Conservation (phyloP, 441 rosid genomes). For the Pelargonium australe region DNA sequence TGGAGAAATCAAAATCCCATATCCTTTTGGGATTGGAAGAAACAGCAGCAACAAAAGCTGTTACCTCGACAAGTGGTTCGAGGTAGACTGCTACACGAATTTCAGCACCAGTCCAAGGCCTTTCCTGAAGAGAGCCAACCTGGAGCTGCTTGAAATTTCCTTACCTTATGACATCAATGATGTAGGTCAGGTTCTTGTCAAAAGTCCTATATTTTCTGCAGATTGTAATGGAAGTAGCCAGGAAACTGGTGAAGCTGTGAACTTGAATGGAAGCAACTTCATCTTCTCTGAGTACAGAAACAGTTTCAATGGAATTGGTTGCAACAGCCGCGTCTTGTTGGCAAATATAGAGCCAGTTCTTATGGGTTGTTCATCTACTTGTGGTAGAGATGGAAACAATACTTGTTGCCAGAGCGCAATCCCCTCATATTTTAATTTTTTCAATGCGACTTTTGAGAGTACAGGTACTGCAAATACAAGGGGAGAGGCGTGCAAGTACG, state of each 20-base stretch:
- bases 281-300: not conserved
- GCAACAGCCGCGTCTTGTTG: slow-evolving; percentile 21
- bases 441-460: not conserved
- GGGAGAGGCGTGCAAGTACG: not conserved
- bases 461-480: not conserved
- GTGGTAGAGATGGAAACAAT: not conserved
- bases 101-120: not conserved
- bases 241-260: not conserved
- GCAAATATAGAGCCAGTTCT: not conserved
- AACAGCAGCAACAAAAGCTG: not conserved
- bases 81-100: not conserved
- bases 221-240: not conserved
- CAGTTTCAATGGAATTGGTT: slow-evolving; percentile 20
- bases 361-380: not conserved
- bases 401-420: not conserved
- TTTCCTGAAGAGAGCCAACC: not conserved
- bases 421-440: not conserved
- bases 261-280: not conserved
- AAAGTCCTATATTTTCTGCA: not conserved
- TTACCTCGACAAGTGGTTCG: not conserved
- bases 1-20: not conserved
- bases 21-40: not conserved
- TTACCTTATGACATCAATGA: not conserved
- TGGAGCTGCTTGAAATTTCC: not conserved
- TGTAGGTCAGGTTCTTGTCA: not conserved